phyloP scores from a whole-genome alignment of 202 grass and related monocot species.

The Eragrostis tef region DNA sequence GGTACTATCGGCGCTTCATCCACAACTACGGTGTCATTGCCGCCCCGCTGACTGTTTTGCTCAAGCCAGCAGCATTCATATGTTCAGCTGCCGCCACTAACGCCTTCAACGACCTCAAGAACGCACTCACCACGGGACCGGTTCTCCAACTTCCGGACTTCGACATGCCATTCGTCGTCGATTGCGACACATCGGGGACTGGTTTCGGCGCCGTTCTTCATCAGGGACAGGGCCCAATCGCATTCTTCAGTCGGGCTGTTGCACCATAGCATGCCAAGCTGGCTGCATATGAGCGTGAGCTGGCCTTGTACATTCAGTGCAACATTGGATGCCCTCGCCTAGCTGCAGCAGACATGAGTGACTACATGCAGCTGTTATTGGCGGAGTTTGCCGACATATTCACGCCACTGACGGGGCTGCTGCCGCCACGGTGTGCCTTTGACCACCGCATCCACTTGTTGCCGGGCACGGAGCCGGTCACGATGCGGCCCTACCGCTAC shows the following conservation, averaged over 20 bases:
- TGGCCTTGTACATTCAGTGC: no score
- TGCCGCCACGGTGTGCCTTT: no score
- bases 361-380: no score
- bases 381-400: no score
- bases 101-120: not conserved
- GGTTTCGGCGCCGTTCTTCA: not conserved
- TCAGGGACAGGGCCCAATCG: not conserved
- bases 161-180: not conserved
- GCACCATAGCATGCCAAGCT: not conserved
- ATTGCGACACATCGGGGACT: not conserved
- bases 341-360: fast-evolving
- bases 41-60: not conserved
- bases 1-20: not conserved
- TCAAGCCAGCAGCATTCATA: not conserved
- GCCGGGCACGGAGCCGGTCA: no score
- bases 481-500: no score
- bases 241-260: not conserved
- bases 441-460: no score
- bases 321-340: no score
- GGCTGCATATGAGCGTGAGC: not conserved
- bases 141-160: not conserved
- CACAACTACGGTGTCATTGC: not conserved
- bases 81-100: not conserved
- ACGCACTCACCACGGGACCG: not conserved
- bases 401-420: no score